Base-by-base conservation (phyloP, 2,329 filamentous ascomycete genomes). In the Incumbomyces delicatus region DNA sequence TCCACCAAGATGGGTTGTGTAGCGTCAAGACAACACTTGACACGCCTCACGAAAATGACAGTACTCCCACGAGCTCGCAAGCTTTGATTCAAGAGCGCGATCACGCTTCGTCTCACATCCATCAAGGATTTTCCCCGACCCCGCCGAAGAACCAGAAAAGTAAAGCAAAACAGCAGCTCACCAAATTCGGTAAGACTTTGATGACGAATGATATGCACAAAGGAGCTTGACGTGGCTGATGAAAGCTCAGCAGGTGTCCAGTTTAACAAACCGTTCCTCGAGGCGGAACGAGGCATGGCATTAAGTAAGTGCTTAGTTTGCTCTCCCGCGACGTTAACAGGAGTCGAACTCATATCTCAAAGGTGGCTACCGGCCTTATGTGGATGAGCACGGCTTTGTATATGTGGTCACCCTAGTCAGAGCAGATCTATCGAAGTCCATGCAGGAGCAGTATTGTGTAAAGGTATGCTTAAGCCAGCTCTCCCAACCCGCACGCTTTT, bases 331-430 rank as follows among this genome's bases (percentile, higher is more conserved):
- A 27, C 38, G 33, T 36, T 20, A 16, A 36, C 27, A 27, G 18
- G 45, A 41, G 44, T 37, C 14, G 31, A 41, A 33, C 46, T 29
- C 16, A 22, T 14, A 32, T 29, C 6, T 48, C 29, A 39, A 48
- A 82, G 80, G 71, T 30, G 66, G 77, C n/a, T 78, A 80, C 57
- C 79, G 78, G 50, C 62, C 85, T 50, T 87, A 83, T 62, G 65
- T 63, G 14, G 85, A 92, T 59, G 46, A 57, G 2, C 74, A 73
- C 0, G 75, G 73, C 40, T 85, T 87, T 60, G 62, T 68, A 3
- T 87, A 87, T 63, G 71, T 80, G 45, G 65, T 85, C 48, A 70
- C 71, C 0, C 65, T 92, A 12, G 72, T 72, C 2, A 76, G 83
- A 27, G 60, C 58, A 59, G 75, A 64, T 62, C 70, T 59, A 33